phyloP scores from a whole-genome alignment of 2,329 filamentous ascomycete species.

The Myriosclerotinia curreyana region DNA sequence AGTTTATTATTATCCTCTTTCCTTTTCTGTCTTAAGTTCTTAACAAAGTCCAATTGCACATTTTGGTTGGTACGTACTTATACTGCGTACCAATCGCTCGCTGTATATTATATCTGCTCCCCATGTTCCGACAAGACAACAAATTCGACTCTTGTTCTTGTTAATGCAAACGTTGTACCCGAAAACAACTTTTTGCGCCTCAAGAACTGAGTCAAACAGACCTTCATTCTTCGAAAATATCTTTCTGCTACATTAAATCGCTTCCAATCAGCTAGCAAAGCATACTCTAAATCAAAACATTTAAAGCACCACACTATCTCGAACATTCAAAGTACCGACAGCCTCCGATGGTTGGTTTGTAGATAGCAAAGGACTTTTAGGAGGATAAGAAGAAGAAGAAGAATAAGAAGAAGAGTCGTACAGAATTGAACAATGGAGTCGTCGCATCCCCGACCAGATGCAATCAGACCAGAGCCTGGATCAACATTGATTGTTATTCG shows the following conservation, averaged over 20 bases:
- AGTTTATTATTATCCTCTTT: too few relatives aligned
- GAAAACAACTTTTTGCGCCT: background rate
- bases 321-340: background rate
- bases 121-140: constrained; percentile 23
- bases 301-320: background rate
- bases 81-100: too few relatives aligned
- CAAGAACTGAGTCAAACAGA: background rate
- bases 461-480: constrained; percentile 54
- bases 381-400: constrained; percentile 12
- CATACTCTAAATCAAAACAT: constrained; percentile 1
- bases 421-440: constrained; percentile 39
- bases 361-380: background rate
- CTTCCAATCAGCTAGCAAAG: constrained; percentile 7
- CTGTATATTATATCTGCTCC: constrained; percentile 10
- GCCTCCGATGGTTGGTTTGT: constrained; percentile 14
- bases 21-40: too few relatives aligned
- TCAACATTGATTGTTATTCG: constrained; percentile 69
- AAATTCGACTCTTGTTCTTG: constrained; percentile 16
- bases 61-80: too few relatives aligned
- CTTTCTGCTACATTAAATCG: background rate
- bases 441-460: constrained; percentile 38
- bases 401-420: background rate
- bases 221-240: background rate
- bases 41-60: background rate
- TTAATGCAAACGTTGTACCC: constrained; percentile 20